Base-by-base conservation (phyloP, 164 flowering plant species). In the Kalanchoe fedtschenkoi region DNA sequence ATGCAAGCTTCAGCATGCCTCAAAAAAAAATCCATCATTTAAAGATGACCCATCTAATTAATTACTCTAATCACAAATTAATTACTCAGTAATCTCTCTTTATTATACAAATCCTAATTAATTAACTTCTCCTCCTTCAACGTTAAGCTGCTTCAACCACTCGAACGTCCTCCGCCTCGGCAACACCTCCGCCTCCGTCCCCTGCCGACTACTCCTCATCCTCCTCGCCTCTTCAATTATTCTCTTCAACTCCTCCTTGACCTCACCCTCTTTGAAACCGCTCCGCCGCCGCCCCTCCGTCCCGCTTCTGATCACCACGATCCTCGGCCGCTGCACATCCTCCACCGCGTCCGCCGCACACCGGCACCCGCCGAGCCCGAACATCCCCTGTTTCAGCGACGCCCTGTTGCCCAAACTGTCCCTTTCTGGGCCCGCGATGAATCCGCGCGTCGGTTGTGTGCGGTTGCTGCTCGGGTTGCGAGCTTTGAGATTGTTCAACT, bases 121-220 rank as follows among this genome's bases (percentile, higher is more conserved):
- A 1, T n/a, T n/a, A n/a, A n/a, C n/a, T n/a, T n/a, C 39, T 8
- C 13, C 39, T 2, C 11, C 54, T 7, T 22, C 54, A 47, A 22
- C 29, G 2, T 28, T 7, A 22, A 47, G 26, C 54, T 47, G 54
- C 54, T 47, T 22, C 54, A 47, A 22, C 54, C 54, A 47, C 29
- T 47, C 54, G 24, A 47, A 47, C 30, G 54, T 47, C 29, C 54
- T 47, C 54, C 54, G 26, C 14, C 54, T 10, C 54, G 54, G 54
- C 3, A 47, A 21, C 54, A 21, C 54, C 29, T 46, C 29, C 29
- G 11, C 13, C 11, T 21, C 54, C 54, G 2, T 14, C 14, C 13
- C 28, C 54, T 4, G 11, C 29, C 13, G 8, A 11, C 11, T 22
- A 0, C 24, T 8, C n/a, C n/a, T n/a, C n/a, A n/a, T n/a, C n/a